Percentiles rank a stretch among this genome's conserved stretches.
Conservation (phyloP, 805 yeast genomes). For the Nakazawaea holstii region DNA sequence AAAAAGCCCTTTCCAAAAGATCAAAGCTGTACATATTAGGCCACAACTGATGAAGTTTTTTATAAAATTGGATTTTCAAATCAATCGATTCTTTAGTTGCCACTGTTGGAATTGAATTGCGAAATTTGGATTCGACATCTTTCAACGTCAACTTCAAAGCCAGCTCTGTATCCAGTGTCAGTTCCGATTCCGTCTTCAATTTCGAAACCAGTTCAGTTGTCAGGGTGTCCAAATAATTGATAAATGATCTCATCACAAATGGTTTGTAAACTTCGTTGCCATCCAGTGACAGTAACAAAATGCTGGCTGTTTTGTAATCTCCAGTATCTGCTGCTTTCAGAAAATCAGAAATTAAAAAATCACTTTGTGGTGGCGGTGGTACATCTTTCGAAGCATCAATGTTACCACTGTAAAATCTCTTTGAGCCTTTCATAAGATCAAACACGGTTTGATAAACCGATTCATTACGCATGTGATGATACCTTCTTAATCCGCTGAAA, state of each 20-base stretch:
- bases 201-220: background rate
- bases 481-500: conserved; percentile 39
- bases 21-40: conserved; percentile 24
- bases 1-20: conserved; percentile 20
- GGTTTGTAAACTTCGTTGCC: background rate
- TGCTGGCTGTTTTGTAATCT: background rate
- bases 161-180: no score
- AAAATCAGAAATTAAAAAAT: background rate
- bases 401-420: background rate
- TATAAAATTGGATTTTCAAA: conserved; percentile 21
- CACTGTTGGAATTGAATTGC: background rate
- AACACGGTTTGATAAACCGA: background rate
- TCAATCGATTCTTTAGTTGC: background rate
- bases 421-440: background rate
- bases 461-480: conserved; percentile 29
- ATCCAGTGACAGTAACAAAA: background rate
- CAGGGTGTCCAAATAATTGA: conserved; percentile 1
- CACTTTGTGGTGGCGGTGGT: background rate
- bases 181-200: background rate
- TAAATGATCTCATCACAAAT: background rate
- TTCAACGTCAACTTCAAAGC: no score
- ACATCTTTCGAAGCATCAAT: background rate
- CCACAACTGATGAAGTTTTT: conserved; percentile 22
- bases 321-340: background rate
- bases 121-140: background rate